Evolutionary conservation across 495 filamentous ascomycete genomes (phyloP), one percentile per base, ranked within the genome.

Genomic region (Annulohypoxylon stygium): DNA sequence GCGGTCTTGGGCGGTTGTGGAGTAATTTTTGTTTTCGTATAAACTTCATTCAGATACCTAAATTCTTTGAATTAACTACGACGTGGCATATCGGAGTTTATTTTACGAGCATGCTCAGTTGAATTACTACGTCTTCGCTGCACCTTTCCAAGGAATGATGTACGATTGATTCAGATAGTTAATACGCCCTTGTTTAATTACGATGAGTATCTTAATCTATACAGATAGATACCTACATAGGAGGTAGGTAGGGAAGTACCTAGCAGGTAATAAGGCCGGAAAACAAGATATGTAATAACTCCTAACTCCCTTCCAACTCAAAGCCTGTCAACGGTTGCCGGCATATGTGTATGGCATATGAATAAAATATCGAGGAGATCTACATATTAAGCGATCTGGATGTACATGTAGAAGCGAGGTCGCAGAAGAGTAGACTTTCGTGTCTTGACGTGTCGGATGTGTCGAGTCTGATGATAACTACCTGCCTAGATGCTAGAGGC

Each of bases 31-130:
- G 30, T 37, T 36, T 57, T 16, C 53, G 36, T 20, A 37, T 57
- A 57, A 57, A 30, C 53, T 57, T 16, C 9, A 14, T 37, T 36
- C 4, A 57, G 53, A 57, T 57, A 37, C 53, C 53, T 37, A 20
- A 37, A 36, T 36, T 3, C 18, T 37, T 57, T 37, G 26, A 43
- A 43, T 43, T 43, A 43, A 47, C 43, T 47, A 6, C 30, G 30
- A 4, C 5, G 30, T 6, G 6, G 18, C 43, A 47, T 33, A 18
- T 20, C 33, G 30, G 16, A 57, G 30, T 20, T 57, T 33, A 20
- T 18, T 37, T 10, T 9, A 23, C 20, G 20, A 23, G 20, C 20
- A 23, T 23, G 20, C 26, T 55, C 5, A 5, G 33, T 20, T 55
- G 7, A 36, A 18, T 36, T 30, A 55, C 51, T 16, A 4, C 18